phyloP scores from a whole-genome alignment of 2,329 filamentous ascomycete species.

The Stromatinia cepivora region DNA sequence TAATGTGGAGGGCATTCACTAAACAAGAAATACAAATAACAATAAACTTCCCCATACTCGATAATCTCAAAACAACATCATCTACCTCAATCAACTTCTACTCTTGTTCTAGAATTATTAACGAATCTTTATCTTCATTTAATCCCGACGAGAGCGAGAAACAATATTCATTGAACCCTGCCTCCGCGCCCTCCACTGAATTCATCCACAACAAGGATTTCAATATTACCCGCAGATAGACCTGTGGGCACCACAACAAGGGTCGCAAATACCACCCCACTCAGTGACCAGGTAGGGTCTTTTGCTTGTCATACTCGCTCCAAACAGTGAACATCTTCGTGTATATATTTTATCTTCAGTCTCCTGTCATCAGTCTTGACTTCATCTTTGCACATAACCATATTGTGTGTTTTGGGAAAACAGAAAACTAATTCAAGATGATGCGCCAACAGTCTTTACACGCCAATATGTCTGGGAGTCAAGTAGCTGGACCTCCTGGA shows the following conservation, averaged over 20 bases:
- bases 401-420: not conserved
- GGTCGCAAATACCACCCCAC: not conserved
- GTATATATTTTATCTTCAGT: not conserved
- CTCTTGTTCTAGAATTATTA: not conserved
- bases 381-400: not conserved
- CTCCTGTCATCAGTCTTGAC: not conserved
- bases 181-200: not conserved
- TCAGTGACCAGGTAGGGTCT: constrained; percentile 4
- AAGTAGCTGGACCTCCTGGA: constrained; percentile 32
- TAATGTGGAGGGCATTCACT: not conserved
- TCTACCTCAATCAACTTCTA: not conserved
- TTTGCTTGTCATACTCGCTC: not conserved
- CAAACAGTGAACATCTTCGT: not conserved
- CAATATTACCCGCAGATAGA: constrained; percentile 10
- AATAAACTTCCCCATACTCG: not conserved
- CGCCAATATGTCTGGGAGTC: constrained; percentile 33
- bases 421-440: constrained; percentile 26
- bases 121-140: not conserved
- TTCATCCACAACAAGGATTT: constrained; percentile 3
- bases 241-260: constrained; percentile 7
- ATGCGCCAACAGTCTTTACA: constrained; percentile 32
- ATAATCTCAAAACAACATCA: not conserved
- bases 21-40: not conserved
- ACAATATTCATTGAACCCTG: not conserved
- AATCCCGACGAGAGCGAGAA: not conserved